Evolutionary conservation across 768 basidiomycete genomes (phyloP).

Genomic region (Kwoniella sp.): DNA sequence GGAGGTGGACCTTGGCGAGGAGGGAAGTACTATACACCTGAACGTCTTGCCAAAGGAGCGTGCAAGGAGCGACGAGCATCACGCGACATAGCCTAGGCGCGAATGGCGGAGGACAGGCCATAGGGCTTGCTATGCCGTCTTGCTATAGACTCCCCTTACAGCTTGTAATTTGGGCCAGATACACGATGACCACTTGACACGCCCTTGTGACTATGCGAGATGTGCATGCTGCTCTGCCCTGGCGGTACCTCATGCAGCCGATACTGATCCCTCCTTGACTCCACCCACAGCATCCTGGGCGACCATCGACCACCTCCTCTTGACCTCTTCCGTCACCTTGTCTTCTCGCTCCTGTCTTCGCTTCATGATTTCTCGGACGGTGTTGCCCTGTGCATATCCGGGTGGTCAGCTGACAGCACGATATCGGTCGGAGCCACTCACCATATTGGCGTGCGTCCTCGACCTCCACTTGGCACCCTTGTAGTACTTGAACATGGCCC

Average conservation of each 20-base stretch:
- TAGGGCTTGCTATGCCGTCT: no score
- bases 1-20: conserved; percentile 18
- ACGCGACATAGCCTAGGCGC: conserved; percentile 8
- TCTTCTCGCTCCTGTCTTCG: conserved; percentile 49
- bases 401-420: neutral
- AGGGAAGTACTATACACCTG: conserved; percentile 26
- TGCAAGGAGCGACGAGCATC: conserved; percentile 6
- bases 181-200: no score
- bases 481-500: conserved; percentile 46
- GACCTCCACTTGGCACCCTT: conserved; percentile 44
- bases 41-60: conserved; percentile 19
- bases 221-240: no score
- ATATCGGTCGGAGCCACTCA: conserved; percentile 23
- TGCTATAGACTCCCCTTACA: no score
- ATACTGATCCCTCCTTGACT: neutral
- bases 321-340: conserved; percentile 16
- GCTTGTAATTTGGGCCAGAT: neutral
- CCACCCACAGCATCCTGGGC: conserved; percentile 2
- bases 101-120: no score
- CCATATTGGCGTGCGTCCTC: conserved; percentile 46
- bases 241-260: no score
- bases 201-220: no score
- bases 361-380: conserved; percentile 57
- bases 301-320: conserved; percentile 8
- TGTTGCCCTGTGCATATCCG: conserved; percentile 52